Evolutionary conservation across 805 yeast species (phyloP).

Genomic region (Hanseniaspora occidentalis): DNA sequence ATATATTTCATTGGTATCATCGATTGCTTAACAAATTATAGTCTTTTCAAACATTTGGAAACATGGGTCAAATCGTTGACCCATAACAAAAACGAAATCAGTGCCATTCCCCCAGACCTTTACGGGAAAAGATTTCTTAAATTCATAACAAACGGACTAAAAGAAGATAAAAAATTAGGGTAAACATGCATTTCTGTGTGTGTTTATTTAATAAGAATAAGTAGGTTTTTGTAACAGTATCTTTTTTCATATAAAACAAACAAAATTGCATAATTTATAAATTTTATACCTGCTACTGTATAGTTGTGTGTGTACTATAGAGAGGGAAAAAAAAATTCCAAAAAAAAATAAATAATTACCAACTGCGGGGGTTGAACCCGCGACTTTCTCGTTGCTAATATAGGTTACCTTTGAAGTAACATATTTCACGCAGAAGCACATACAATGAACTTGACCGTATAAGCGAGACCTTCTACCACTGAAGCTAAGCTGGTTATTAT

Average conservation of each 20-base stretch:
- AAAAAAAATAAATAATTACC: constrained; percentile 32
- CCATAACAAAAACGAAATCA: constrained; percentile 56
- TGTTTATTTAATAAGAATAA: no score
- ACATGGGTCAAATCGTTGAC: constrained; percentile 72
- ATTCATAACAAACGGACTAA: constrained; percentile 29
- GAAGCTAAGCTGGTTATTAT: constrained; percentile 1
- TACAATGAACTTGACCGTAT: constrained; percentile 1
- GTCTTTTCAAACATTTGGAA: constrained; percentile 62
- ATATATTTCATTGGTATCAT: constrained; percentile 88
- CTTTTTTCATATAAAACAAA: no score
- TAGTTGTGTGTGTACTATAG: no score
- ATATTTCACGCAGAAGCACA: constrained; percentile 2
- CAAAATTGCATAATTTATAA: no score
- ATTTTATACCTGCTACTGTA: no score
- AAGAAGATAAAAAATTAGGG: not conserved
- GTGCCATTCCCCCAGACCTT: constrained; percentile 84
- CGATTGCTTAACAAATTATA: constrained; percentile 80
- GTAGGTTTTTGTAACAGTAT: no score
- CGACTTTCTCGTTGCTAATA: constrained; percentile 62
- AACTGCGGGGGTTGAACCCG: constrained; percentile 68
- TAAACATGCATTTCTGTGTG: not conserved
- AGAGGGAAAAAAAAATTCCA: no score
- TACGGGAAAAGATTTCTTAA: constrained; percentile 77
- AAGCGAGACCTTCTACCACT: constrained; percentile 2
- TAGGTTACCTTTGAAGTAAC: not conserved